Percentiles rank a stretch among this genome's conserved stretches.
Evolutionary conservation across 2,329 filamentous ascomycete species (phyloP).

Genomic region (Aspergillus pseudoviridinutans): DNA sequence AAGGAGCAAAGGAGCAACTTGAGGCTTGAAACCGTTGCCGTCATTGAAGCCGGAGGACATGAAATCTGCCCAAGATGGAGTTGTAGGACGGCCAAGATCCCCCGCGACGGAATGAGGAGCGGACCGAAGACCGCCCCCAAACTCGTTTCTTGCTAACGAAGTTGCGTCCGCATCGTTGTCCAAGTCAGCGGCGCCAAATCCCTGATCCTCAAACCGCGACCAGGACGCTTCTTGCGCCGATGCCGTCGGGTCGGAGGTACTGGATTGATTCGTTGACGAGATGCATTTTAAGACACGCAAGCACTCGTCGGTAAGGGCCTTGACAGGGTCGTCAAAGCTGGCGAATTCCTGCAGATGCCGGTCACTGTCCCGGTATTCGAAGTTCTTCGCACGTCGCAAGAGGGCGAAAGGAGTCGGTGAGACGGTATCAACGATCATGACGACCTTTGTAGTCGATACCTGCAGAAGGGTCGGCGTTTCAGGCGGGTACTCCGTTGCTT

Average conservation of each 20-base stretch:
- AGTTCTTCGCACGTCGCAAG: conserved; percentile 84
- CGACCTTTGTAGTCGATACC: conserved; percentile 77
- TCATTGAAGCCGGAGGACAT: conserved; percentile 89
- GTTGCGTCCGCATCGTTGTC: conserved; percentile 52
- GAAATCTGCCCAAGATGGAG: conserved; percentile 97
- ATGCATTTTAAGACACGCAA: conserved; percentile 84
- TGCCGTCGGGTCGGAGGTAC: conserved; percentile 65
- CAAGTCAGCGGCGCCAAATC: conserved; percentile 73
- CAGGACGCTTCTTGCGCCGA: conserved; percentile 84
- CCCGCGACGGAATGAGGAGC: conserved; percentile 64
- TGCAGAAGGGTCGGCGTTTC: conserved; percentile 72
- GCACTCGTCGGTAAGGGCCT: conserved; percentile 89
- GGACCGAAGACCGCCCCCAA: conserved; percentile 54
- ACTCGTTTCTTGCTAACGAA: conserved; percentile 31
- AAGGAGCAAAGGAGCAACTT: conserved; percentile 65
- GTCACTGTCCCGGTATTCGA: conserved; percentile 90
- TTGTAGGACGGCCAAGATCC: conserved; percentile 76
- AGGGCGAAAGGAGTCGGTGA: conserved; percentile 92
- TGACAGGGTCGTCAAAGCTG: conserved; percentile 81
- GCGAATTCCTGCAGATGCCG: conserved; percentile 79
- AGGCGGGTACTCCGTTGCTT: conserved; percentile 92
- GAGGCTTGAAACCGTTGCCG: conserved; percentile 59
- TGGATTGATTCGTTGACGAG: conserved; percentile 81
- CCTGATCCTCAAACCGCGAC: conserved; percentile 95
- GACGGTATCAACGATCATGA: conserved; percentile 94